Base-by-base conservation (phyloP, 2,329 filamentous ascomycete genomes). In the Canariomyces notabilis region DNA sequence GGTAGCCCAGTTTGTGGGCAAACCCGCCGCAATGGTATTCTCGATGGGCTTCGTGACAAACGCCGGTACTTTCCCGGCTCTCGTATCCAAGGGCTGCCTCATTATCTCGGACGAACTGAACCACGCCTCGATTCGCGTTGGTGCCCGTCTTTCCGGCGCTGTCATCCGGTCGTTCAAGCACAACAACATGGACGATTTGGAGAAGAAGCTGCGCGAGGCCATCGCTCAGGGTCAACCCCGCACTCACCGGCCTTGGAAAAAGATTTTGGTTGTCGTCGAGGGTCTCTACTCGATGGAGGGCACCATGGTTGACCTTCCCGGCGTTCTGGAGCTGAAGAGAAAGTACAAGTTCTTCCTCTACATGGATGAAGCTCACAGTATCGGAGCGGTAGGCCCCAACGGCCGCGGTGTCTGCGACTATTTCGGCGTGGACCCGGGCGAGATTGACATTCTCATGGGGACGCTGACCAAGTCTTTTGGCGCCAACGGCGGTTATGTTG, bases 41-140 rank as follows among this genome's bases (percentile, higher is more conserved):
- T 96, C 91, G 19, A 98, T 98, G 93, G 93, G 93, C 26, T 98
- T 95, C 64, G 89, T 90, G 52, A 98, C 93, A 54, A 98, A 98
- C 62, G 85, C 91, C 22, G 88, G 85, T 55, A 82, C 90, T 14
- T 97, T 98, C 74, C 89, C 91, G 3, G 89, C 90, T 29, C 75
- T 98, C 34, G 87, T 95, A 44, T 85, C 85, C 59, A 97, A 95
- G 71, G 93, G 93, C 51, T 94, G 87, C 61, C 77, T 98, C 43
- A 85, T 98, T 63, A 87, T 98, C 58, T 97, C 91, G 0, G 93
- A 98, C 66, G 93, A 98, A 68, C 76, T 98, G 46, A 98, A 98
- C 69, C 93, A 98, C 68, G 88, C 93, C 31, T 98, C 93, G 0
- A 98, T 98, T 62, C 89, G 93, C 56, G 89, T 95, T 53, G 93